phyloP scores from a whole-genome alignment of 2,329 filamentous ascomycete species.

The Dactylonectria macrodidyma region DNA sequence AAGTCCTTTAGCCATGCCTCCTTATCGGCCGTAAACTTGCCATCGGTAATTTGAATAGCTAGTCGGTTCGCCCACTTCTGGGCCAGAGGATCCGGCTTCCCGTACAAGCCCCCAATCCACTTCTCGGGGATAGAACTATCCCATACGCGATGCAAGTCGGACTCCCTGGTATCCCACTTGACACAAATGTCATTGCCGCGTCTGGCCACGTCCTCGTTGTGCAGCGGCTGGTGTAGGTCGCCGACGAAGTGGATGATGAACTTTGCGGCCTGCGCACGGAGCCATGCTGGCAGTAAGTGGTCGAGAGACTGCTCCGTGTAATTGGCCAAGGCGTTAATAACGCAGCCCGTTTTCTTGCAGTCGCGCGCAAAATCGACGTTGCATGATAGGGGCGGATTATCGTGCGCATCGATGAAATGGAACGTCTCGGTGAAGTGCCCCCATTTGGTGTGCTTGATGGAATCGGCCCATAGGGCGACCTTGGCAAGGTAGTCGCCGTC shows the following conservation, averaged over 20 bases:
- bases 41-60: constrained; percentile 66
- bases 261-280: constrained; percentile 73
- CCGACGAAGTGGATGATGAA: constrained; percentile 79
- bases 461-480: constrained; percentile 78
- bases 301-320: constrained; percentile 71
- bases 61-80: constrained; percentile 70
- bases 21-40: constrained; percentile 67
- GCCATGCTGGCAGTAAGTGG: constrained; percentile 58
- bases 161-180: constrained; percentile 67
- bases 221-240: constrained; percentile 79
- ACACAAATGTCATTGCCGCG: constrained; percentile 81
- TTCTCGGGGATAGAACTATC: constrained; percentile 79
- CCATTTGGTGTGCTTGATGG: constrained; percentile 74
- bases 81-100: constrained; percentile 63
- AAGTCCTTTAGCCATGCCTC: constrained; percentile 71
- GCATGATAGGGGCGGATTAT: constrained; percentile 71
- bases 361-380: constrained; percentile 72
- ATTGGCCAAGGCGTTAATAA: constrained; percentile 72
- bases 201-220: constrained; percentile 73
- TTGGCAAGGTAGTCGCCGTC: constrained; percentile 72
- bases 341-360: constrained; percentile 73
- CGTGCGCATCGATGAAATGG: constrained; percentile 80
- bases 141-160: constrained; percentile 82
- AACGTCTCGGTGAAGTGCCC: constrained; percentile 74
- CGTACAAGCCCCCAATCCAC: constrained; percentile 68